Conservation (phyloP, 2,329 filamentous ascomycete genomes). For the Cryphonectria japonica region DNA sequence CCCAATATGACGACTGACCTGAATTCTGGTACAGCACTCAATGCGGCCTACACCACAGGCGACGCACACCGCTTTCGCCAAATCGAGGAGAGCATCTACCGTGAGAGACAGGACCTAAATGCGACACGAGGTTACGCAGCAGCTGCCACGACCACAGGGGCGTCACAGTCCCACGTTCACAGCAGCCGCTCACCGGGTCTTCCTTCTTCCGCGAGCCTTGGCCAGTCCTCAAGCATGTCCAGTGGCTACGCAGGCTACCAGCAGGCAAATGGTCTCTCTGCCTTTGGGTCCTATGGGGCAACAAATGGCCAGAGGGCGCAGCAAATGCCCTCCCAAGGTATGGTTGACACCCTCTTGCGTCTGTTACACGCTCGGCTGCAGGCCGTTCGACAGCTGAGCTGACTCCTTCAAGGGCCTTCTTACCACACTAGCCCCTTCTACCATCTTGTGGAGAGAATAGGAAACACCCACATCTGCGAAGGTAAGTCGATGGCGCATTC, state of each 20-base stretch:
- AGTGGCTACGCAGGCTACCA: constrained; percentile 17
- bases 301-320: constrained; percentile 24
- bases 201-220: constrained; percentile 15
- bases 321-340: constrained; percentile 24
- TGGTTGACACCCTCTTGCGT: constrained; percentile 7
- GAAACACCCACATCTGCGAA: constrained; percentile 70
- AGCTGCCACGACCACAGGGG: background rate
- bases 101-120: constrained; percentile 19
- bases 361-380: constrained; percentile 2
- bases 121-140: constrained; percentile 8
- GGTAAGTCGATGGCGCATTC: constrained; percentile 53
- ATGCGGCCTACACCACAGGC: constrained; percentile 18
- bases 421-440: constrained; percentile 87
- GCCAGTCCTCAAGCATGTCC: constrained; percentile 23
- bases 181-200: constrained; percentile 11
- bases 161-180: constrained; percentile 1
- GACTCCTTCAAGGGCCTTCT: constrained; percentile 33
- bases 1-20: constrained; percentile 19
- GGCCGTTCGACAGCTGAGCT: constrained; percentile 11
- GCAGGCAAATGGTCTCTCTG: constrained; percentile 16
- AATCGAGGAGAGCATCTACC: constrained; percentile 24
- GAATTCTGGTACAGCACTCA: constrained; percentile 23
- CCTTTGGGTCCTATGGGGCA: constrained; percentile 11
- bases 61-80: constrained; percentile 19
- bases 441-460: constrained; percentile 66